Evolutionary conservation across 768 basidiomycete genomes (phyloP), one percentile per base, ranked within the genome.

Genomic region (Strobilomyces dryophilus): DNA sequence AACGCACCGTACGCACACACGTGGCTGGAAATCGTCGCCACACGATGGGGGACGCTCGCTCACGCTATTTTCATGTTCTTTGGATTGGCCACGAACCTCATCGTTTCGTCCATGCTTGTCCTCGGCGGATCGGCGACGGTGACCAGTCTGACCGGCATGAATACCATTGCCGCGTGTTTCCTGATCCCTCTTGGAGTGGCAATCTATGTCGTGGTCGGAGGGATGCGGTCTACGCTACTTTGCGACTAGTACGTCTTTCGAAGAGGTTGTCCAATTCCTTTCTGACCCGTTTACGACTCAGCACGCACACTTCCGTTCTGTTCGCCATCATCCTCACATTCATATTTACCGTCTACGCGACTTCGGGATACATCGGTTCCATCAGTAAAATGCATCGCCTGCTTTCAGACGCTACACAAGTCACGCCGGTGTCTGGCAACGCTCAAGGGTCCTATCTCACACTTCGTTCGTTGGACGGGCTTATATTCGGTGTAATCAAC

Each of bases 21-120:
- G 17, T 97, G 85, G 83, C 52, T 94, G 18, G 92, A 97, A 66
- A 92, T 97, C 58, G 82, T 95, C 49, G 81, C 79, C 2, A 77
- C 74, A 1, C 78, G 89, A 11, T 98, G 92, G 89, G 95, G 94
- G 0, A 81, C 68, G 7, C 56, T 76, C 14, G 92, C 89, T 0
- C 95, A 97, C 71, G 52, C 85, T 3, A 74, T 92, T 8, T 95
- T 95, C 76, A 83, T 95, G 77, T 87, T 90, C 74, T 95, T 95
- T 63, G 92, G 89, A n/a, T 74, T 97, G 8, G 85, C 89, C 3
- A 94, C 94, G 32, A 95, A 95, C 68, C 76, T 95, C 51, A 89
- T 95, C 62, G 92, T 94, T n/a, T 90, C 88, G 45, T 89, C 85
- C 11, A 90, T 88, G 86, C 74, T 86, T 26, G 82, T 86, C 56